Evolutionary conservation across 306 rosid species (phyloP).

Genomic region (Macrotyloma uniflorum): DNA sequence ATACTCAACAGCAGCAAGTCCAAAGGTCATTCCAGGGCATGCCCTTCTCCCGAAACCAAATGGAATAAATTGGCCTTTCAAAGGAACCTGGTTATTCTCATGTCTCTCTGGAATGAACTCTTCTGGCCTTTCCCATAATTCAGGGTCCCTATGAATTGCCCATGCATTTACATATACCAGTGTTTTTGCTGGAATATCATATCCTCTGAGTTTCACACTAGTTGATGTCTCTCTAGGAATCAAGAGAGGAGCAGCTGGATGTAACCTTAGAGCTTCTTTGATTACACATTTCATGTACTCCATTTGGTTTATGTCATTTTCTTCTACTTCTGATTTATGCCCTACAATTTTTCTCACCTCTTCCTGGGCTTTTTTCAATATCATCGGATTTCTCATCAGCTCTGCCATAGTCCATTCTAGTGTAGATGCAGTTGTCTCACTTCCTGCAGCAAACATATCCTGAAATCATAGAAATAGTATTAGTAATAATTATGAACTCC

Average conservation of each 20-base stretch:
- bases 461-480: background rate
- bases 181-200: conserved; percentile 14
- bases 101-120: conserved; percentile 18
- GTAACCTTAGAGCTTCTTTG: conserved; percentile 1
- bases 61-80: background rate
- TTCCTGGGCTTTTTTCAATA: background rate
- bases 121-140: background rate
- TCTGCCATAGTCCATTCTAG: background rate
- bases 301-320: background rate
- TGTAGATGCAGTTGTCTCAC: background rate
- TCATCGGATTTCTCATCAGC: background rate
- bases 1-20: background rate
- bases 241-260: conserved; percentile 6
- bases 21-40: conserved; percentile 2
- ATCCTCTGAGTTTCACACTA: background rate
- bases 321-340: conserved; percentile 1
- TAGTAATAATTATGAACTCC: background rate
- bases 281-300: background rate
- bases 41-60: conserved; percentile 16
- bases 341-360: background rate
- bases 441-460: background rate
- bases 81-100: background rate
- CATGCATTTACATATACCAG: background rate
- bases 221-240: background rate
- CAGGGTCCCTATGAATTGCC: conserved; percentile 3